Evolutionary conservation across 306 rosid genomes (phyloP), one percentile per base, ranked within the genome.

Genomic region (Hippophae tibetana): DNA sequence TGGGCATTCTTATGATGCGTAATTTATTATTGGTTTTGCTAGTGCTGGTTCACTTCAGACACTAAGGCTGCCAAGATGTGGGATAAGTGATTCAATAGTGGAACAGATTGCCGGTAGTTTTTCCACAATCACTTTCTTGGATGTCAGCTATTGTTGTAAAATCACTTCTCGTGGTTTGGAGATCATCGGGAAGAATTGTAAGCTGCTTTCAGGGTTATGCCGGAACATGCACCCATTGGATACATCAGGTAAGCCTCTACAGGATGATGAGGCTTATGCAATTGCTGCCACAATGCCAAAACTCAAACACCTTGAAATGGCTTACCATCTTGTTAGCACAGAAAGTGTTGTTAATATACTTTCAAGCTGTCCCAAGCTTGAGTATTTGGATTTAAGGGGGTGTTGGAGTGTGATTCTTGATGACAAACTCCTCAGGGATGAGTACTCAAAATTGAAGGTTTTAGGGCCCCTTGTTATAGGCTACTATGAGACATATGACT

Each of bases 271-370:
- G 72, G 99, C 90, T 12, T 60, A 52, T 42, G 94, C 97, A 40
- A 81, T 93, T 63, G 90, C 99, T 52, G 61, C 90, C 68, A 89
- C 99, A 42, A 93, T 93, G 99, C 97, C 95, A 1, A 89, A 83
- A 62, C 95, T 93, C 52, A 80, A 82, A 76, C 99, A 86, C 69
- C 90, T 93, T 6, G 99, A 93, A 67, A 82, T 93, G 94, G 94
- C 95, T 43, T 93, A 93, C 71, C 94, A 89, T 62, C 75, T 79
- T 38, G 62, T 80, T 25, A 80, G 84, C 78, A 82, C 99, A 0
- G 60, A 63, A 0, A 89, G 99, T 12, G 79, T 87, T 48, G 76
- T 80, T 42, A 56, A 71, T 43, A 82, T 93, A 58, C 90, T 89
- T 23, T 74, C 93, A 2, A 60, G 66, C 69, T 89, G 97, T 66